Conservation (phyloP, 2,329 filamentous ascomycete genomes). For the Aspergillus ochraceus region DNA sequence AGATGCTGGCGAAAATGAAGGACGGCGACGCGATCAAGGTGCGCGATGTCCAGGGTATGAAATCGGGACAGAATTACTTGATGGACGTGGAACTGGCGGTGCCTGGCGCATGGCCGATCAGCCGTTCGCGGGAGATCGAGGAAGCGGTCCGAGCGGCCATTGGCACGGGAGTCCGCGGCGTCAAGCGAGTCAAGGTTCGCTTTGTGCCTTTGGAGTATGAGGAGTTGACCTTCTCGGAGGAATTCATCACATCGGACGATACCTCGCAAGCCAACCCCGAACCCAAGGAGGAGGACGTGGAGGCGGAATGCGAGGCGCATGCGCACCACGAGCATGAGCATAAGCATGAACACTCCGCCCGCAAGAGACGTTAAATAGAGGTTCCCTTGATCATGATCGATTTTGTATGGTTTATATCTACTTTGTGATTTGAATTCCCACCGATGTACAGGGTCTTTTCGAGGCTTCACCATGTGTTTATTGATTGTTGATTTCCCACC, state of each 20-base stretch:
- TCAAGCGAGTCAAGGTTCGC: constrained; percentile 77
- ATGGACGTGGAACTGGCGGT: constrained; percentile 86
- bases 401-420: not conserved
- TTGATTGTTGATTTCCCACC: not conserved
- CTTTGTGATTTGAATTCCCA: not conserved
- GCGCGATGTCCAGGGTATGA: constrained; percentile 80
- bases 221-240: constrained; percentile 66
- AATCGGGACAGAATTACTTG: constrained; percentile 94
- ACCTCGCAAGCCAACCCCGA: constrained; percentile 61
- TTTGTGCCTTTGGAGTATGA: constrained; percentile 71
- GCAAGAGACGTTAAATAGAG: constrained; percentile 23
- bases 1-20: constrained; percentile 57
- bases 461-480: not conserved
- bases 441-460: not conserved
- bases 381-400: not conserved
- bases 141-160: constrained; percentile 70
- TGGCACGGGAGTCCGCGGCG: constrained; percentile 76
- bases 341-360: constrained; percentile 29
- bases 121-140: constrained; percentile 69
- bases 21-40: constrained; percentile 65
- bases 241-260: constrained; percentile 68
- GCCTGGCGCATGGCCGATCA: constrained; percentile 73
- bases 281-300: constrained; percentile 53
- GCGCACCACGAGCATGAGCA: constrained; percentile 41
- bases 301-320: constrained; percentile 22